Evolutionary conservation across 495 filamentous ascomycete species (phyloP).

Genomic region (Hypoxylon cercidicola): DNA sequence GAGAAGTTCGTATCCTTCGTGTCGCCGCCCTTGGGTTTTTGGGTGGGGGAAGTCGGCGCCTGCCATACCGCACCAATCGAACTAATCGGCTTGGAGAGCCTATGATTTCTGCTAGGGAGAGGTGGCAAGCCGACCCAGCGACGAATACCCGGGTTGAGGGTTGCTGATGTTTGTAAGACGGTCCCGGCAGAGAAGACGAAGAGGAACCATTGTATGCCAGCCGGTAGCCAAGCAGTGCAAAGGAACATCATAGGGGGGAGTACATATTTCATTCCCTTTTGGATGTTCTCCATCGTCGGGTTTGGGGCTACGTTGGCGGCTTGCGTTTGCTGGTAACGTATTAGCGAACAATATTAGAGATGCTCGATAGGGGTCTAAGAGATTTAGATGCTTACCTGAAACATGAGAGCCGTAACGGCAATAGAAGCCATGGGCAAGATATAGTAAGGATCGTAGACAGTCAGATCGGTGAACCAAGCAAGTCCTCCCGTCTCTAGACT

Average conservation of each 20-base stretch:
- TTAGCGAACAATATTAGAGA: constrained; percentile 6
- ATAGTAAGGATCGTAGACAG: constrained; percentile 77
- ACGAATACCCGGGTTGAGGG: constrained; percentile 63
- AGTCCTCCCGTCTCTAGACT: constrained; percentile 73
- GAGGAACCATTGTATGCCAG: constrained; percentile 79
- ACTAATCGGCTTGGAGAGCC: not conserved
- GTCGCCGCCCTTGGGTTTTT: not conserved
- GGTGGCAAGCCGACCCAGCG: constrained; percentile 59
- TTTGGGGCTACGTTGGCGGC: constrained; percentile 44
- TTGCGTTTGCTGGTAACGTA: constrained; percentile 44
- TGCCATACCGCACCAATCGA: constrained; percentile 41
- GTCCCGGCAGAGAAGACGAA: constrained; percentile 64
- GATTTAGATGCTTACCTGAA: constrained; percentile 68
- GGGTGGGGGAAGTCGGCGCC: constrained; percentile 36
- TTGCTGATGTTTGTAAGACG: constrained; percentile 64
- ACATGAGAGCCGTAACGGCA: constrained; percentile 55
- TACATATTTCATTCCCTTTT: constrained; percentile 63
- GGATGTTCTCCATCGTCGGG: constrained; percentile 51
- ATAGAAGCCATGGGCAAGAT: constrained; percentile 70
- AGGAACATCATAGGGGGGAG: constrained; percentile 70
- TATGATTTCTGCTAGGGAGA: constrained; percentile 41
- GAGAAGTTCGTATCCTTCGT: constrained; percentile 2
- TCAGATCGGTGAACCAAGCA: constrained; percentile 83
- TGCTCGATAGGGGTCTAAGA: not conserved
- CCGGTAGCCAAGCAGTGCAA: constrained; percentile 73